Evolutionary conservation across 192 early-diverging fungal genomes (phyloP).

Genomic region (Cetraspora pellucida): DNA sequence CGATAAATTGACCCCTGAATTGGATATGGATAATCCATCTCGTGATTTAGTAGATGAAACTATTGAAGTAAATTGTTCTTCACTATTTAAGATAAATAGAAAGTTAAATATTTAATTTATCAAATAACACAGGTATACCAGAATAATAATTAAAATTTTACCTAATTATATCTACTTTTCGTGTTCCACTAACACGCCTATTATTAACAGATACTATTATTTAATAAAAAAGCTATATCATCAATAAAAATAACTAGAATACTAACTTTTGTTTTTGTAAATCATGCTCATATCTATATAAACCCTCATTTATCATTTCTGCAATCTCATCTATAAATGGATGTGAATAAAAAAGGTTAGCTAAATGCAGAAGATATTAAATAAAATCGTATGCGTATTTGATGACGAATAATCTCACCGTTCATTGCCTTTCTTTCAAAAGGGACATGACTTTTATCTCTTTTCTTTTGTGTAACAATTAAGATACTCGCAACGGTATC

Average conservation of each 20-base stretch:
- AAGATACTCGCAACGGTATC: constrained; percentile 85
- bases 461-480: constrained; percentile 87
- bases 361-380: no score
- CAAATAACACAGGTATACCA: not conserved
- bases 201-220: not conserved
- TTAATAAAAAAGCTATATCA: no score
- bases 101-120: not conserved
- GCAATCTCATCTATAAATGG: constrained; percentile 61
- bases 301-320: constrained; percentile 94
- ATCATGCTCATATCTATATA: constrained; percentile 88
- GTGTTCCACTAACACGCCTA: not conserved
- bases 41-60: not conserved
- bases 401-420: constrained; percentile 27
- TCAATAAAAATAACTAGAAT: not conserved
- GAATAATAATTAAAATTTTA: not conserved
- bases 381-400: no score
- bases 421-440: constrained; percentile 79
- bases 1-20: not conserved
- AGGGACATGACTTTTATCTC: constrained; percentile 70
- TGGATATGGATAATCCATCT: no score
- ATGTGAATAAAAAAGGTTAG: not conserved
- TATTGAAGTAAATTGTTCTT: constrained; percentile 6
- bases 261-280: constrained; percentile 45
- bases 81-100: constrained; percentile 1
- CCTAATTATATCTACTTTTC: constrained; percentile 10